Percentiles rank a stretch among this genome's conserved stretches.
Evolutionary conservation across 2,329 filamentous ascomycete species (phyloP).

Genomic region (Myriosclerotinia duriaeana): DNA sequence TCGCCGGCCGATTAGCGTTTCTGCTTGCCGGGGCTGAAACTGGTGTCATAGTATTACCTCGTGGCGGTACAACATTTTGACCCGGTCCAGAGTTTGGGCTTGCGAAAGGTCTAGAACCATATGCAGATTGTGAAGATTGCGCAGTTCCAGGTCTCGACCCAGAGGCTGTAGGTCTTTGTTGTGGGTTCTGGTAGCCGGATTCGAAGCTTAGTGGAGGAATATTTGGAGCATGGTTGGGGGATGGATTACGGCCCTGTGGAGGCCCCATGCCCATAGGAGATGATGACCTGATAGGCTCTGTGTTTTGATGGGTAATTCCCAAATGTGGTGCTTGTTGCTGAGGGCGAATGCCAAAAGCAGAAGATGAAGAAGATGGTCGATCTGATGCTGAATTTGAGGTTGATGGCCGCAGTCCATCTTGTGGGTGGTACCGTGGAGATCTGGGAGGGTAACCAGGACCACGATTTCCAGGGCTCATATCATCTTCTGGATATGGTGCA

Average conservation of each 20-base stretch:
- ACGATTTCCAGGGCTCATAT: slow-evolving; percentile 42
- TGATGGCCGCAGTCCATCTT: slow-evolving; percentile 30
- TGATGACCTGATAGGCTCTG: slow-evolving; percentile 43
- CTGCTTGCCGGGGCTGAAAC: slow-evolving; percentile 2
- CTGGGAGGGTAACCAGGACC: slow-evolving; percentile 16
- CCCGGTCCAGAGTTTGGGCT: slow-evolving; percentile 15
- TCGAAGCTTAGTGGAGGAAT: slow-evolving; percentile 24
- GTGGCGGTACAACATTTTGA: slow-evolving; percentile 31
- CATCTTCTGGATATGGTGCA: slow-evolving; percentile 71
- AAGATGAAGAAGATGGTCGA: slow-evolving; percentile 36
- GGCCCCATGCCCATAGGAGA: slow-evolving; percentile 51
- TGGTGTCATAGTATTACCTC: slow-evolving; percentile 32
- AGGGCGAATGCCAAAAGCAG: slow-evolving; percentile 53
- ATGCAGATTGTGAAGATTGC: slow-evolving; percentile 19
- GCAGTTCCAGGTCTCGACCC: slow-evolving; percentile 19
- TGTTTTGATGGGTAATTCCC: slow-evolving; percentile 25
- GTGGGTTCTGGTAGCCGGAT: slow-evolving; percentile 21
- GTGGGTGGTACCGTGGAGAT: slow-evolving; percentile 48
- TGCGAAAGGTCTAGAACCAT: background rate
- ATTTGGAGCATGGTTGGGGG: slow-evolving; percentile 11
- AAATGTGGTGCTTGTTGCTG: slow-evolving; percentile 28
- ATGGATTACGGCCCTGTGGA: slow-evolving; percentile 39
- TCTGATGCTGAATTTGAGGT: slow-evolving; percentile 46
- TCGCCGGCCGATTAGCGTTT: background rate
- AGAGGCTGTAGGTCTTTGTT: slow-evolving; percentile 23